Base-by-base conservation (phyloP, 257 asterid genomes). In the Nicotiana tabacum region DNA sequence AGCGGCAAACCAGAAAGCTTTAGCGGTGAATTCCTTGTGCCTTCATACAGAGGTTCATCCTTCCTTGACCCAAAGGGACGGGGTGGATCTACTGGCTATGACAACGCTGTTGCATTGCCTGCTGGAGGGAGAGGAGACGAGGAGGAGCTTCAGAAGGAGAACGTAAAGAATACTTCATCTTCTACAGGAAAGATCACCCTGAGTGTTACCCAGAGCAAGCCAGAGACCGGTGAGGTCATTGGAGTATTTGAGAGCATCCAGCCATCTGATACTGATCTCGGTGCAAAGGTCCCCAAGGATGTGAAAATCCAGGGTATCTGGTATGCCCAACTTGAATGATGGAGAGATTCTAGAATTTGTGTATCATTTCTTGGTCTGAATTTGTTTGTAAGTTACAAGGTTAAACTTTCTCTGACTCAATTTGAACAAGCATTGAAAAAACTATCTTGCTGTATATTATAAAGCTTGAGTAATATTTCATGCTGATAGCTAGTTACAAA, bases 51-150 rank as follows among this genome's bases (percentile, higher is more conserved):
- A 84, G 99, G 98, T 0, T 94, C 99, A 1, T 94, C 99, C 24
- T 96, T 96, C 95, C 97, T 96, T 30, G 98, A 96, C 97, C 99
- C 99, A 30, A 96, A 96, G 95, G 99, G 99, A 4, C 86, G 99
- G 43, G 98, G 99, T 80, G 99, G 98, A 11, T 93, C 99, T 0
- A 96, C 99, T 9, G 99, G 99, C 2, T 96, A 96, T 62, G 99
- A 96, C 90, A 96, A 93, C 3, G 98, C 98, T 0, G 99, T 96
- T 57, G 99, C 99, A 0, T 83, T 96, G 95, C 98, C 98, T 0
- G 99, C 99, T 12, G 99, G 99, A 15, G 99, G 99, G 24, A 89
- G 99, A 77, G 98, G 99, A 70, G 98, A 96, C 13, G 98, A 96
- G 90, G 99, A 96, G 89, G 98, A 93, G 88, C 95, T 96, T 1